These are phyloP conservation scores for Sequoiadendron giganteum DNA, from an alignment of 75 land plant genomes.

Conservation along the genomic window DNA sequence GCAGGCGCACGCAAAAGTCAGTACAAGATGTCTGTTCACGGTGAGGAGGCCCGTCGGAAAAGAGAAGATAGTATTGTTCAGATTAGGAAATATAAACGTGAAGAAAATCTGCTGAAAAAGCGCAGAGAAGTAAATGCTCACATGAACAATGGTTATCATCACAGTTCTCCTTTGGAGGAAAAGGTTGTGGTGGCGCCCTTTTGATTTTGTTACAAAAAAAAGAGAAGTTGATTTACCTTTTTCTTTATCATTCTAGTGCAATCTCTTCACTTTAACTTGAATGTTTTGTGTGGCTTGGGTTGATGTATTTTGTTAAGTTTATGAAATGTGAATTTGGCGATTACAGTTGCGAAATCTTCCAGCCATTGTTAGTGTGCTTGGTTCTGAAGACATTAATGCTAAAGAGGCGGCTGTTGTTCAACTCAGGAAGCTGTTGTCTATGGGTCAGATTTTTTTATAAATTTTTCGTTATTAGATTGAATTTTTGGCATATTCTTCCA, in stretches of 20 bases:
- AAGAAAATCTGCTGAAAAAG: conserved; percentile 73
- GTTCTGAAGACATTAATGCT: neutral
- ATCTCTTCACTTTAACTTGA: neutral
- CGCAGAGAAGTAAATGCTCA: conserved; percentile 25
- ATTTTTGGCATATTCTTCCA: no score
- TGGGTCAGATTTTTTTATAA: neutral
- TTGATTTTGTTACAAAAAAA: neutral
- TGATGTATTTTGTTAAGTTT: neutral
- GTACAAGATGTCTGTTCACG: conserved; percentile 64
- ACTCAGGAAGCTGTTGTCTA: neutral
- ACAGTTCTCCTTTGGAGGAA: neutral
- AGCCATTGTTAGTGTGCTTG: neutral
- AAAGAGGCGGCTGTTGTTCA: neutral
- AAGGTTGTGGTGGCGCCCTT: neutral
- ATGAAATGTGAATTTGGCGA: neutral
- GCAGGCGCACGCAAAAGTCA: conserved; percentile 51
- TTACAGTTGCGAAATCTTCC: neutral
- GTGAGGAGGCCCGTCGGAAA: conserved; percentile 70
- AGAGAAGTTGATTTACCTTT: neutral
- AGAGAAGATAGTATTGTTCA: conserved; percentile 77
- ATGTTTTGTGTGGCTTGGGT: neutral
- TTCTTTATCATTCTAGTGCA: neutral
- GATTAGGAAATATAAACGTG: conserved; percentile 73
- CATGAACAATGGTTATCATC: neutral
- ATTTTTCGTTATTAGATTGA: no score